Conservation (phyloP, 2,329 filamentous ascomycete genomes). For the Ophiostoma quercus region DNA sequence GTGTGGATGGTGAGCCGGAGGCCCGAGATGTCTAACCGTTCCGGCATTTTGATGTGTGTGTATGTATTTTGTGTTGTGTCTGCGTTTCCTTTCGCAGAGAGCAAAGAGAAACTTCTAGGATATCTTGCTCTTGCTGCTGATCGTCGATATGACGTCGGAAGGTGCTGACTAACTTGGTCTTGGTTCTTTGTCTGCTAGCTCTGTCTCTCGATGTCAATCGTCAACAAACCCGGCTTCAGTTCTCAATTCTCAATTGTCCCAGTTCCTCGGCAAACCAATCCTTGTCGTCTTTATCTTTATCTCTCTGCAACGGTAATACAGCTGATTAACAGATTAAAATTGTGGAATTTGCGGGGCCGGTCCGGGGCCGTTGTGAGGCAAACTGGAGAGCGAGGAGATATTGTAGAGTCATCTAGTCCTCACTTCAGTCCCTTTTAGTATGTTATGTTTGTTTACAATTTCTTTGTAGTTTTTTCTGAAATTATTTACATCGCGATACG, state of each 20-base stretch:
- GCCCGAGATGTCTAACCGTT: slow-evolving; percentile 41
- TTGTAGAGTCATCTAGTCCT: background rate
- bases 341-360: background rate
- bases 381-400: background rate
- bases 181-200: background rate
- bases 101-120: background rate
- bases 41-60: slow-evolving; percentile 22
- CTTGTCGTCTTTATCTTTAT: slow-evolving; percentile 5
- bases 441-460: too few relatives aligned
- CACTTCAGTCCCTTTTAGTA: too few relatives aligned
- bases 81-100: background rate
- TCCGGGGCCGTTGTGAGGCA: background rate
- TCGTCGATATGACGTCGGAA: background rate
- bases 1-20: slow-evolving; percentile 50
- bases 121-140: too few relatives aligned
- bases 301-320: background rate
- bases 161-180: background rate
- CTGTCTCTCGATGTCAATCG: background rate
- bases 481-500: too few relatives aligned
- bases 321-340: background rate
- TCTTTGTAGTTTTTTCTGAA: too few relatives aligned
- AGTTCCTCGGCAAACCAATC: background rate
- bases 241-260: background rate
- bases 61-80: background rate
- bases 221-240: background rate